These are phyloP conservation scores for Podila horticola DNA, from an alignment of 192 early-diverging fungal species.

Conservation along the genomic window DNA sequence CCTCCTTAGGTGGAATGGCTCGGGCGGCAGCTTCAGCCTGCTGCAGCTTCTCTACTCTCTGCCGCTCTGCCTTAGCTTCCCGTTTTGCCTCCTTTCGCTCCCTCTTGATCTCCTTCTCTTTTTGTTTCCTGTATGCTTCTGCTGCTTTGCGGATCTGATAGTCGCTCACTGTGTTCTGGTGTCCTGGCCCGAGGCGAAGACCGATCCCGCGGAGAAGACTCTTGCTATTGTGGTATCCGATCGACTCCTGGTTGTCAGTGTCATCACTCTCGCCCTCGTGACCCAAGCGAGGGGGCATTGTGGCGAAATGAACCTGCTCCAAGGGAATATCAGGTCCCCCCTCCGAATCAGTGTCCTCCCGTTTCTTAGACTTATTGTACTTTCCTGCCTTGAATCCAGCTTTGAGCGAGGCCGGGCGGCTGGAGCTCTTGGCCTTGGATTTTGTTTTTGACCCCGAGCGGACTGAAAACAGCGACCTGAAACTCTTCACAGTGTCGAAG, in stretches of 20 bases:
- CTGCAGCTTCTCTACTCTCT: conserved; percentile 8
- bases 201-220: conserved; percentile 5
- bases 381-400: conserved; percentile 22
- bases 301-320: conserved; percentile 11
- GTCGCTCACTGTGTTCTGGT: conserved; percentile 5
- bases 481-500: conserved; percentile 37
- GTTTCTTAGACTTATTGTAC: conserved; percentile 5
- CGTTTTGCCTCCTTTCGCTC: conserved; percentile 21
- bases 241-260: background rate
- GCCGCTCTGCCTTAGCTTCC: conserved; percentile 14
- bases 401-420: conserved; percentile 23
- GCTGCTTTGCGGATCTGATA: conserved; percentile 27
- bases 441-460: conserved; percentile 17
- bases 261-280: background rate
- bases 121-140: conserved; percentile 19
- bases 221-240: conserved; percentile 1
- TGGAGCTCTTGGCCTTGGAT: background rate
- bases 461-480: conserved; percentile 38
- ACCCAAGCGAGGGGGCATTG: conserved; percentile 5
- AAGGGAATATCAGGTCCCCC: background rate
- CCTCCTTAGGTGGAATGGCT: conserved; percentile 50
- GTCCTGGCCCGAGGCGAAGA: background rate
- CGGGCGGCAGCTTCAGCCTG: conserved; percentile 22
- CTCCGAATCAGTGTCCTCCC: background rate
- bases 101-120: conserved; percentile 15